Conservation (phyloP, 2,329 filamentous ascomycete genomes). For the Paraphoma sp. region DNA sequence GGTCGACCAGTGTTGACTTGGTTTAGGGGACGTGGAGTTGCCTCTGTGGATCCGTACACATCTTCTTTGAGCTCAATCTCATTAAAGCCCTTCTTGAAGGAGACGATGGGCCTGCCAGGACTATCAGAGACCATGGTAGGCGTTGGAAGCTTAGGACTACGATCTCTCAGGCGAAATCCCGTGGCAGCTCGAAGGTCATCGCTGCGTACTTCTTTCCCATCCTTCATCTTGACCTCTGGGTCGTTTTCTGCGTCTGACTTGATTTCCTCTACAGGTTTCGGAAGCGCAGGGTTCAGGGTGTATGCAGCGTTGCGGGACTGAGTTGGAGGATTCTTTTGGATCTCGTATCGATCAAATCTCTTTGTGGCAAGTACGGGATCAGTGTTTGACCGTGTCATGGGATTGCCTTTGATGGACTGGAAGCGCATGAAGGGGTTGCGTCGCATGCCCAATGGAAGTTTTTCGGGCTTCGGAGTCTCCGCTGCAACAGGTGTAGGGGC, state of each 20-base stretch:
- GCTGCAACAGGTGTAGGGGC: conserved; percentile 35
- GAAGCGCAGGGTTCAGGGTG: conserved; percentile 66
- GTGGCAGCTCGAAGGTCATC: conserved; percentile 91
- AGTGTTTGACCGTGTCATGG: conserved; percentile 52
- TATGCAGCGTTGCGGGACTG: conserved; percentile 85
- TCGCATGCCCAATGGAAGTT: conserved; percentile 59
- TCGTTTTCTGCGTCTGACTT: conserved; percentile 41
- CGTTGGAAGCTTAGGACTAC: conserved; percentile 84
- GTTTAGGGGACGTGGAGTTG: conserved; percentile 23
- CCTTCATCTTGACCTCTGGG: conserved; percentile 64
- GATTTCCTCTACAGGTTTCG: conserved; percentile 37
- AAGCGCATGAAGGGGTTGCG: conserved; percentile 71
- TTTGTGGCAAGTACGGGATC: conserved; percentile 54
- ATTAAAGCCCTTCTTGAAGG: conserved; percentile 86
- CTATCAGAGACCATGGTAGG: conserved; percentile 90
- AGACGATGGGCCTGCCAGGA: conserved; percentile 92
- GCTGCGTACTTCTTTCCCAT: conserved; percentile 81
- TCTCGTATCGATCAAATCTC: conserved; percentile 67
- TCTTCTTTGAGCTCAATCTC: conserved; percentile 73
- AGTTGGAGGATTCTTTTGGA: conserved; percentile 81
- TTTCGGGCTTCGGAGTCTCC: conserved; percentile 39
- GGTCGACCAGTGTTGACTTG: conserved; percentile 30
- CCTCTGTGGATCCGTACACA: conserved; percentile 35
- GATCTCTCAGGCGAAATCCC: conserved; percentile 84
- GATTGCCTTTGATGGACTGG: conserved; percentile 58